Base-by-base conservation (phyloP, 805 yeast species). In the Wickerhamiella nectarea region DNA sequence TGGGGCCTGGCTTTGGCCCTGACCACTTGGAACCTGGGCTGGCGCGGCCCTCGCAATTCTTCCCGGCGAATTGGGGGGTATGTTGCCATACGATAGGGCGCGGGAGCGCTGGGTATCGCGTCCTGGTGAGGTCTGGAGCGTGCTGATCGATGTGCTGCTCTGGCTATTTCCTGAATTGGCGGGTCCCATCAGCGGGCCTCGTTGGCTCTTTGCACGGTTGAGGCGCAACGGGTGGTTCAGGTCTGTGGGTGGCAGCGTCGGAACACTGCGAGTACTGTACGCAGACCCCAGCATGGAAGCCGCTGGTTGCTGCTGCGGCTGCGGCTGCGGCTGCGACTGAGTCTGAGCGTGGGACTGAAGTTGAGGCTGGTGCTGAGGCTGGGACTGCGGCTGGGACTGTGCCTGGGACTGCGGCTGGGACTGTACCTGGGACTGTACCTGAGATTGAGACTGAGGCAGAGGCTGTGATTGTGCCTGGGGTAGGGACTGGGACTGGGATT, bases 41-140 rank as follows among this genome's bases (percentile, higher is more conserved):
- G 7, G 36, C 34, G 22, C 19, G 14, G 24, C 38, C 34, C 34
- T 7, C 21, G 38, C 38, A 34, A 40, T 7, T 12, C 42, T 20
- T 4, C 29, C 42, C 8, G 42, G 42, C 2, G 42, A 39, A 3
- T 14, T 5, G 2, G 41, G 41, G 6, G 38, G n/a, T n/a, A n/a
- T n/a, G 14, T 38, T 60, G 48, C 17, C 55, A 52, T 34, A 51
- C 38, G 29, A 45, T 41, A 45, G 38, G 44, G 44, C 44, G 48
- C 50, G 29, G 44, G 22, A 50, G 57, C 36, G 61, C 49, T 14
- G 65, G 59, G 4, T 70, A 65, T 31, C 54, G 48, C 62, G 58
- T 25, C 66, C 65, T 3, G 76, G 76, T 1, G 76, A 71, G 6
- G 76, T 71, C 0, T 74, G 67, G 28, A 68, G 53, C 10, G 62